Evolutionary conservation across 331 rosid genomes (phyloP).

Genomic region (Quercus phellos): DNA sequence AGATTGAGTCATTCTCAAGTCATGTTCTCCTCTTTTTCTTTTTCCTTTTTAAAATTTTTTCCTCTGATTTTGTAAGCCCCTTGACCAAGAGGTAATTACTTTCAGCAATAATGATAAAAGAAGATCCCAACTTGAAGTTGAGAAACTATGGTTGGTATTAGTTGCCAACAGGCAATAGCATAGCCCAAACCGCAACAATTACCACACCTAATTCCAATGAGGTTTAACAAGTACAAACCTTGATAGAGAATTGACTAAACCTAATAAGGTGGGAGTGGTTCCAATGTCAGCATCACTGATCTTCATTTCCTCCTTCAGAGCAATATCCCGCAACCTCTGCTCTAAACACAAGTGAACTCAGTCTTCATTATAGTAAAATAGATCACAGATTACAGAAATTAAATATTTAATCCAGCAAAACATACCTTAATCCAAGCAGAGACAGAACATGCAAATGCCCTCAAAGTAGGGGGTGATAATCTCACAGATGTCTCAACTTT

Average conservation of each 20-base stretch:
- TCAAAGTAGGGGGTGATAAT: conserved; percentile 65
- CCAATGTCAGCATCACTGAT: conserved; percentile 29
- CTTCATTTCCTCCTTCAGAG: conserved; percentile 65
- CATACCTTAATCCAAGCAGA: conserved; percentile 76
- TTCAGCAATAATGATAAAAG: background rate
- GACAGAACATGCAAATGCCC: conserved; percentile 65
- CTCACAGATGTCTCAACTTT: conserved; percentile 38
- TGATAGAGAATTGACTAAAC: conserved; percentile 71
- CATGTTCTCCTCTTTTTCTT: background rate
- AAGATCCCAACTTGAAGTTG: background rate
- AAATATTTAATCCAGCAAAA: background rate
- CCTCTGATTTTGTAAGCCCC: background rate
- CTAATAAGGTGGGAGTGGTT: conserved; percentile 68
- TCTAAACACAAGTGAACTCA: conserved; percentile 4
- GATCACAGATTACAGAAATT: background rate
- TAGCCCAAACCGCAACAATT: background rate
- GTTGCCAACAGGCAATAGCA: background rate
- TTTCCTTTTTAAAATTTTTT: background rate
- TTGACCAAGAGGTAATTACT: background rate
- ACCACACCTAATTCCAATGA: background rate
- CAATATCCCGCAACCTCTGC: conserved; percentile 70
- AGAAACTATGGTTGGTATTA: background rate
- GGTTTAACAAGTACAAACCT: conserved; percentile 44
- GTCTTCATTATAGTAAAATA: background rate
- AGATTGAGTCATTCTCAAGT: background rate